phyloP scores from a whole-genome alignment of 83 land plant species.

The Picea engelmannii region DNA sequence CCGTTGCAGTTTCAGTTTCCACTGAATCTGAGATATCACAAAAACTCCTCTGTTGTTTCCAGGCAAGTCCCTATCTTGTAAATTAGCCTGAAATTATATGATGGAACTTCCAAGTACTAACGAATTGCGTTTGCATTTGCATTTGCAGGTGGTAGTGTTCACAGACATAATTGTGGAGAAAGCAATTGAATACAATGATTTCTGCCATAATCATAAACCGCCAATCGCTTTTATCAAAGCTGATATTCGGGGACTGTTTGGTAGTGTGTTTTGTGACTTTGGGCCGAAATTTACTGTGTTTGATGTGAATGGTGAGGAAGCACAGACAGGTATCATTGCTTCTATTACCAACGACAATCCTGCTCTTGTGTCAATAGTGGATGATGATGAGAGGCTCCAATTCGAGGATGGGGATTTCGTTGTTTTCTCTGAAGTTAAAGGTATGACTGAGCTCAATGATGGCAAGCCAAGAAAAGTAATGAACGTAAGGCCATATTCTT shows the following conservation, averaged over 20 bases:
- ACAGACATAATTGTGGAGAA: conserved; percentile 55
- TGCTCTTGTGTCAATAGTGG: conserved; percentile 91
- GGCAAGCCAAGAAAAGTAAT: too few relatives aligned
- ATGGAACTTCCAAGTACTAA: too few relatives aligned
- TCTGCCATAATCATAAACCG: too few relatives aligned
- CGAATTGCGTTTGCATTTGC: too few relatives aligned
- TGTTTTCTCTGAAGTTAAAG: too few relatives aligned
- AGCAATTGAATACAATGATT: conserved; percentile 58
- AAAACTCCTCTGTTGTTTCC: too few relatives aligned
- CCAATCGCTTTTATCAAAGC: conserved; percentile 62
- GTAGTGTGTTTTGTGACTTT: too few relatives aligned
- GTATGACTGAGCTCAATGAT: too few relatives aligned
- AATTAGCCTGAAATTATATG: too few relatives aligned
- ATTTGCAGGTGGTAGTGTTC: too few relatives aligned
- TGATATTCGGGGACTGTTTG: conserved; percentile 86
- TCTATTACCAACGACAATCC: conserved; percentile 22
- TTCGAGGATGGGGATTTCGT: conserved; percentile 23
- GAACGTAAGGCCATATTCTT: too few relatives aligned
- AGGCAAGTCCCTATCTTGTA: too few relatives aligned
- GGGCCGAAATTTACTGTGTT: conserved; percentile 36
- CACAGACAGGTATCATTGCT: conserved; percentile 91
- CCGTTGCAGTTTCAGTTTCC: conserved; percentile 25
- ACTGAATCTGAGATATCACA: conserved; percentile 38
- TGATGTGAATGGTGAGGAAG: conserved; percentile 95
- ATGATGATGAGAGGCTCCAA: conserved; percentile 73